Conservation (phyloP, 768 basidiomycete genomes). For the Phanerodontia chrysosporium region DNA sequence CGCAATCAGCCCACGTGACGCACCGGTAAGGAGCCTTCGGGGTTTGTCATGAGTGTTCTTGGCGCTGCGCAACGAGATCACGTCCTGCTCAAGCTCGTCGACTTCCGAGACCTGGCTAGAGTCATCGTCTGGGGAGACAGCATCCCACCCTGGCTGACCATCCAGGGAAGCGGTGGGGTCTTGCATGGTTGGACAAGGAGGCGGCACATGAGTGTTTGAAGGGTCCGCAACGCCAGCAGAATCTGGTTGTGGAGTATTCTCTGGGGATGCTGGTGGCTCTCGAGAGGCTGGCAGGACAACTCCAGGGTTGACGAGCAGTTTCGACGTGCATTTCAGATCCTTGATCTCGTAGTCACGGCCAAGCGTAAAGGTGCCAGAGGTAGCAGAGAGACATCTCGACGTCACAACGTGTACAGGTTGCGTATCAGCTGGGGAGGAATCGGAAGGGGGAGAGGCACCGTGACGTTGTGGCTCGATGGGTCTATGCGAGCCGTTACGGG, state of each 20-base stretch:
- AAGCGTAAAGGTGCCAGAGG: background rate
- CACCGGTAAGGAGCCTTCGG: constrained; percentile 15
- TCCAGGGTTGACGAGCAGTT: no score
- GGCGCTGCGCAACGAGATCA: background rate
- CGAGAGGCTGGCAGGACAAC: no score
- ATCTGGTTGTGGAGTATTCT: no score
- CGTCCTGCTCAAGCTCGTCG: background rate
- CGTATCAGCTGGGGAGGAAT: background rate
- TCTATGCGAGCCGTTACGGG: no score
- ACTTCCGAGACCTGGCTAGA: background rate
- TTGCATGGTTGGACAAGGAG: no score
- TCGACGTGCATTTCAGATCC: background rate
- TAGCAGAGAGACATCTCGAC: background rate
- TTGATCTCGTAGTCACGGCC: background rate
- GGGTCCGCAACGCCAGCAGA: no score
- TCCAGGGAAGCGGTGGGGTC: no score
- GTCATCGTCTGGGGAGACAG: background rate
- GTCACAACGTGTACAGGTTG: background rate
- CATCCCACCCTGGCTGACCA: background rate
- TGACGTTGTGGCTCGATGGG: background rate
- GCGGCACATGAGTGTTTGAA: no score
- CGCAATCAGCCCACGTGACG: constrained; percentile 16
- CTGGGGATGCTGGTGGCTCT: no score
- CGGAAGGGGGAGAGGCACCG: background rate
- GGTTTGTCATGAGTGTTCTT: constrained; percentile 1